Conservation (phyloP, 1,284 basidiomycete species). For the Grifola frondosa region DNA sequence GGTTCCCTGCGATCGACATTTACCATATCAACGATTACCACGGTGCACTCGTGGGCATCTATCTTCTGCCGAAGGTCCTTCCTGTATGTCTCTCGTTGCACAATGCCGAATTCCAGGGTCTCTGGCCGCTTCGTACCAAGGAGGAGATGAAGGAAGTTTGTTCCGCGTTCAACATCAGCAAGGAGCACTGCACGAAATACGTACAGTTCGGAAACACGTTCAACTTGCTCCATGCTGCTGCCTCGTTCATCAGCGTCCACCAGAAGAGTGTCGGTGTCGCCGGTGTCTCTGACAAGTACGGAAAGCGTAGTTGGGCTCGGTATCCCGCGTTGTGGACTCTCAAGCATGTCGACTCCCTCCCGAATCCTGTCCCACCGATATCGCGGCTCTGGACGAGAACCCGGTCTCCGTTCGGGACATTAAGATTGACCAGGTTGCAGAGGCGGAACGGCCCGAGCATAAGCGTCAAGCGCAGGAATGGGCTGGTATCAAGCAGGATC, state of each 20-base stretch:
- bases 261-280: conserved; percentile 92
- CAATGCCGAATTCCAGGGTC: conserved; percentile 94
- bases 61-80: conserved; percentile 85
- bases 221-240: conserved; percentile 89
- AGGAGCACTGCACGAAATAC: conserved; percentile 92
- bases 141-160: conserved; percentile 98
- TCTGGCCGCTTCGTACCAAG: conserved; percentile 92
- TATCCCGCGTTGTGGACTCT: conserved; percentile 94
- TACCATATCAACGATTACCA: conserved; percentile 93
- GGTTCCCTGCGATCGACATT: conserved; percentile 83
- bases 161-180: conserved; percentile 94
- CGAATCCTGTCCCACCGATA: conserved; percentile 92
- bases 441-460: conserved; percentile 82
- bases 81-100: conserved; percentile 91
- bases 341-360: conserved; percentile 91
- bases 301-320: conserved; percentile 92
- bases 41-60: conserved; percentile 86
- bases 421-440: conserved; percentile 77
- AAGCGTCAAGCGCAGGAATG: conserved; percentile 93
- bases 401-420: conserved; percentile 73
- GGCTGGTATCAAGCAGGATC: conserved; percentile 89
- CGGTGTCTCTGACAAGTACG: conserved; percentile 95
- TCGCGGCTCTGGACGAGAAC: conserved; percentile 83
- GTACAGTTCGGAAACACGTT: conserved; percentile 97
- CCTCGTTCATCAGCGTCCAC: conserved; percentile 87